phyloP scores from a whole-genome alignment of 1,284 basidiomycete genomes.

The Irpex lacteus region DNA sequence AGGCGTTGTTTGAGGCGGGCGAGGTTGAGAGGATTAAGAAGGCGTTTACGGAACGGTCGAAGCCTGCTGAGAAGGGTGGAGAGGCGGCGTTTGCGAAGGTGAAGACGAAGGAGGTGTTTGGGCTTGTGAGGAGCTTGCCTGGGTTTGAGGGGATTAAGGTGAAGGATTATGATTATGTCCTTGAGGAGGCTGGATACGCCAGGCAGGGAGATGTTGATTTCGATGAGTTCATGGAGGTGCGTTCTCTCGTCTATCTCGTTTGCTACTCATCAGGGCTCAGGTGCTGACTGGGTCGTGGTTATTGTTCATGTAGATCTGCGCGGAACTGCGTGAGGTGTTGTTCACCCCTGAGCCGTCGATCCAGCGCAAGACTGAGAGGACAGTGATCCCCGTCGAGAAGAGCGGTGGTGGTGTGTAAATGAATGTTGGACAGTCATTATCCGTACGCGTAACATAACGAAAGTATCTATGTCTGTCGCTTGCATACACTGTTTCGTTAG shows the following conservation, averaged over 20 bases:
- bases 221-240: conserved; percentile 80
- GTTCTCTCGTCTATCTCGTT: conserved; percentile 19
- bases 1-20: conserved; percentile 65
- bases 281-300: conserved; percentile 5
- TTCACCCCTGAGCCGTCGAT: conserved; percentile 46
- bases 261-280: no score
- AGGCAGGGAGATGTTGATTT: conserved; percentile 57
- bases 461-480: no score
- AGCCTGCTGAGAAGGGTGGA: conserved; percentile 21
- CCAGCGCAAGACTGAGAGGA: conserved; percentile 39
- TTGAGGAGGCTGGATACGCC: conserved; percentile 73
- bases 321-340: conserved; percentile 77
- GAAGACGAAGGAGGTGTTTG: conserved; percentile 37
- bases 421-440: neutral
- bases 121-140: conserved; percentile 43
- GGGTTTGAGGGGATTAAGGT: conserved; percentile 51
- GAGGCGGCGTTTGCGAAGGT: conserved; percentile 26
- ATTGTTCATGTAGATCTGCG: conserved; percentile 57
- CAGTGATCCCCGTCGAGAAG: conserved; percentile 81
- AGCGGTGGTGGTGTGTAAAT: conserved; percentile 75
- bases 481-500: no score
- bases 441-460: no score
- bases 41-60: conserved; percentile 49
- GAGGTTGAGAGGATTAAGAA: conserved; percentile 62
- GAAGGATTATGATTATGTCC: conserved; percentile 69